Percentiles rank a stretch among this genome's conserved stretches.
phyloP scores from a whole-genome alignment of 2,329 filamentous ascomycete genomes.

The Pseudogymnoascus sp. region DNA sequence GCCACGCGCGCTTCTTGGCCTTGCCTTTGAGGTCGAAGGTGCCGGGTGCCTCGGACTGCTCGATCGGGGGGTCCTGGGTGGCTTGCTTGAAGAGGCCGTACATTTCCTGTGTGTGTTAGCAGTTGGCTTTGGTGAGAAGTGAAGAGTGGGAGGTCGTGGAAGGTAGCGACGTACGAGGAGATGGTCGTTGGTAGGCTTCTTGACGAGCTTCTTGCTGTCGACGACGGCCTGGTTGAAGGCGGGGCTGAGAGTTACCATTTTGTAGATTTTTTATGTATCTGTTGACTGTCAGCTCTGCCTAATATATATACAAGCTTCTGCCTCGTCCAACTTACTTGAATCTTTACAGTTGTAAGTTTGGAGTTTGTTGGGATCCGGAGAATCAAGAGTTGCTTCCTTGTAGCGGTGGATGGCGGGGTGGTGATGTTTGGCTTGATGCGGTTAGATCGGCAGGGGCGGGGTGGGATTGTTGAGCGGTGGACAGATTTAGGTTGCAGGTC shows the following conservation, averaged over 20 bases:
- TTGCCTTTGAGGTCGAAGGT: slow-evolving; percentile 72
- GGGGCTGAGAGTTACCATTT: slow-evolving; percentile 11
- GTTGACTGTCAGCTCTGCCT: not conserved
- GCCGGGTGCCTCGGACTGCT: slow-evolving; percentile 44
- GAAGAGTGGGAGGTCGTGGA: not conserved
- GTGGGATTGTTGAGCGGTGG: slow-evolving; percentile 6
- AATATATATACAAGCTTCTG: too few species aligned
- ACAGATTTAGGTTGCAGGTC: not conserved
- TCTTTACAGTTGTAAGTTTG: not conserved
- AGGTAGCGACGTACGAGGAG: slow-evolving; percentile 37
- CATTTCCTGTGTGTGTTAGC: slow-evolving; percentile 19
- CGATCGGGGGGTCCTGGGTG: slow-evolving; percentile 29
- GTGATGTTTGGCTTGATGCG: not conserved
- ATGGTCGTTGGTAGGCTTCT: slow-evolving; percentile 55
- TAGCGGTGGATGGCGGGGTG: slow-evolving; percentile 2
- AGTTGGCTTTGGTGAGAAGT: not conserved
- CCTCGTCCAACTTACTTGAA: not conserved
- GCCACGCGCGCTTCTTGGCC: slow-evolving; percentile 72
- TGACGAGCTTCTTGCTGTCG: slow-evolving; percentile 60
- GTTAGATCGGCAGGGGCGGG: not conserved
- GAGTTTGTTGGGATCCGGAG: not conserved
- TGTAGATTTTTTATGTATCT: not conserved
- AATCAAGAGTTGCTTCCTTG: not conserved
- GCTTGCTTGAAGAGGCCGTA: slow-evolving; percentile 42
- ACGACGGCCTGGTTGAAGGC: slow-evolving; percentile 47